Base-by-base conservation (phyloP, 768 basidiomycete species). In the Paxillus involutus region DNA sequence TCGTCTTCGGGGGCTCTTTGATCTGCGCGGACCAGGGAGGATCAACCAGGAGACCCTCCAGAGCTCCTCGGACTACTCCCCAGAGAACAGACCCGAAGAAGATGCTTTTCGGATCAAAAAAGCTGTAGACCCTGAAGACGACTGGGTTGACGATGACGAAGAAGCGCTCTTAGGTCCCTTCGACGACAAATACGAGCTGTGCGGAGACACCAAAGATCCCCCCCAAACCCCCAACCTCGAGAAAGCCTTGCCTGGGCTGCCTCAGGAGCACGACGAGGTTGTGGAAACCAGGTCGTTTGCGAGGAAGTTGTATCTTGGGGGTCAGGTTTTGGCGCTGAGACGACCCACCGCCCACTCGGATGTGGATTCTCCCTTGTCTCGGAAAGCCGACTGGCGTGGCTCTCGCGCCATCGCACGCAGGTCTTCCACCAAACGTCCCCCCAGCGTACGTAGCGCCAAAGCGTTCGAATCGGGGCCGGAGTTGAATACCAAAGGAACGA, bases 1-100 rank as follows among this genome's bases (percentile, higher is more conserved):
- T 29, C 67, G 67, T 39, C 67, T 69, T 40, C 67, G 59, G 13
- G 69, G 69, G 10, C 62, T 69, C 49, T 71, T 69, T 37, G 69
- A 69, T 43, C 32, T 67, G 9, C 64, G 29, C 14, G 67, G 67
- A 17, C 67, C 67, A 2, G 63, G 69, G 3, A 57, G 57, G 21
- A 48, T 44, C 21, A 69, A 69, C 47, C 30, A 53, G 32, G 56
- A 69, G 41, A 44, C 57, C 7, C 53, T 47, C 8, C 69, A 69
- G 35, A 71, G 45, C n/a, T 52, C 59, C 21, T 33, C 60, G 3
- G 67, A 69, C 17, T 69, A 65, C 40, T 67, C 62, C 21, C 57
- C 62, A 4, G 60, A 59, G 30, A n/a, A 32, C 10, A 37, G n/a
- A 0, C n/a, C 12, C 9, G 43, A 52, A 19, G 57, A 44, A 2